Evolutionary conservation across 2,329 filamentous ascomycete species (phyloP).

Genomic region (Sclerotinia glacialis): DNA sequence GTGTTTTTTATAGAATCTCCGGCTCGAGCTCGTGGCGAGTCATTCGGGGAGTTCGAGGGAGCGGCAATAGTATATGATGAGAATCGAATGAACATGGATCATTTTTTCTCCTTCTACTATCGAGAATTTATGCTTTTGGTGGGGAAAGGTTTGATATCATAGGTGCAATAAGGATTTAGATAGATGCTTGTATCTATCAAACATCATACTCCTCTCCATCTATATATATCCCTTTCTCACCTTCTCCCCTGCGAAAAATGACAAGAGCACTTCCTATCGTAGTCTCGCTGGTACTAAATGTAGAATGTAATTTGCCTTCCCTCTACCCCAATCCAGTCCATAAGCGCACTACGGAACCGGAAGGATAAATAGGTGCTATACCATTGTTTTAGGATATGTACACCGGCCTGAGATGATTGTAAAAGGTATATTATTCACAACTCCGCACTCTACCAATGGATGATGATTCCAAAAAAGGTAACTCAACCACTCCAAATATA

Average conservation of each 20-base stretch:
- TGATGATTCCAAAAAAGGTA: not conserved
- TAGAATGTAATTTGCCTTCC: not conserved
- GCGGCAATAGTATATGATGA: not conserved
- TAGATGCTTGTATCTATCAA: not conserved
- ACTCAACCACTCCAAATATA: not conserved
- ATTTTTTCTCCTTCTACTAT: slow-evolving; percentile 1
- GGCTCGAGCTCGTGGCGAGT: slow-evolving; percentile 16
- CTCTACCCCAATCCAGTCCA: not conserved
- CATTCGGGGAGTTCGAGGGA: slow-evolving; percentile 12
- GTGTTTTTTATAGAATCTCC: slow-evolving; percentile 28
- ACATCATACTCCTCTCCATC: not conserved
- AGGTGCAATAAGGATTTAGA: not conserved
- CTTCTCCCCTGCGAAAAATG: not conserved
- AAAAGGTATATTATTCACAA: not conserved
- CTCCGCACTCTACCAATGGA: not conserved
- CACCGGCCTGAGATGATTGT: not conserved
- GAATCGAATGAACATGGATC: not conserved
- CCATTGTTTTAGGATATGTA: no score
- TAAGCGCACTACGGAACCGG: not conserved
- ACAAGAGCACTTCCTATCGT: not conserved
- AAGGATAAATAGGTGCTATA: not conserved
- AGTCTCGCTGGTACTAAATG: not conserved
- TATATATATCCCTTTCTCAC: no score
- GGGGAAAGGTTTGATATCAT: not conserved
- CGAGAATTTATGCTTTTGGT: no score